Evolutionary conservation across 2,329 filamentous ascomycete species (phyloP).

Genomic region (Aphanoascus verrucosus): DNA sequence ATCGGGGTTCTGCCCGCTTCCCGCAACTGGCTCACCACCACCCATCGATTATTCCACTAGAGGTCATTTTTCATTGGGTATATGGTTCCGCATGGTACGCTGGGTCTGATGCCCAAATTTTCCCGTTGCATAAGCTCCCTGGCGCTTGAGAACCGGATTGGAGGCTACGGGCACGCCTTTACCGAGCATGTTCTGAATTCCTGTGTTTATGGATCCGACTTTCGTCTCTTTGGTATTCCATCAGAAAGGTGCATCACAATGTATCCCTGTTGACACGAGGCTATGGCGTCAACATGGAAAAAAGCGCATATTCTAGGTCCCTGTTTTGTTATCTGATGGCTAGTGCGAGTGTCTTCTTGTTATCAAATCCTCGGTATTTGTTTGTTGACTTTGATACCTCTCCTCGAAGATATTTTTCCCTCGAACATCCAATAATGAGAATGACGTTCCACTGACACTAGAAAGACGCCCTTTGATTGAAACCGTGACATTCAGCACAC

Average conservation of each 20-base stretch:
- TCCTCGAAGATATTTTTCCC: no score
- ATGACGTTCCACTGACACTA: no score
- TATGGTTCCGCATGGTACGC: background rate
- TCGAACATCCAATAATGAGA: no score
- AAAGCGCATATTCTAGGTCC: background rate
- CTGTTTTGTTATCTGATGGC: no score
- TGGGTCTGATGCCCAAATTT: background rate
- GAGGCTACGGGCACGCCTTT: background rate
- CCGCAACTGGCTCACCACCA: background rate
- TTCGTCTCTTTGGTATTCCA: background rate
- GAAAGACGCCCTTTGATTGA: no score
- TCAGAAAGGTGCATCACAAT: background rate
- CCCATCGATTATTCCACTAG: no score
- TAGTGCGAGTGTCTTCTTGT: background rate
- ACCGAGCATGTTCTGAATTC: no score
- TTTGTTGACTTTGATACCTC: no score
- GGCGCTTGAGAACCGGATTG: background rate
- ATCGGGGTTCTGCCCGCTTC: no score
- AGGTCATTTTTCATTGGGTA: background rate
- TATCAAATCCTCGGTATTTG: no score
- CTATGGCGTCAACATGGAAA: background rate
- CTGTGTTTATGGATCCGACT: background rate
- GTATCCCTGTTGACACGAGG: conserved; percentile 6
- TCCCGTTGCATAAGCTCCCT: background rate
- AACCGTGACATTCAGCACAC: no score